phyloP scores from a whole-genome alignment of 164 flowering plant species.

The Euptelea pleiosperma region DNA sequence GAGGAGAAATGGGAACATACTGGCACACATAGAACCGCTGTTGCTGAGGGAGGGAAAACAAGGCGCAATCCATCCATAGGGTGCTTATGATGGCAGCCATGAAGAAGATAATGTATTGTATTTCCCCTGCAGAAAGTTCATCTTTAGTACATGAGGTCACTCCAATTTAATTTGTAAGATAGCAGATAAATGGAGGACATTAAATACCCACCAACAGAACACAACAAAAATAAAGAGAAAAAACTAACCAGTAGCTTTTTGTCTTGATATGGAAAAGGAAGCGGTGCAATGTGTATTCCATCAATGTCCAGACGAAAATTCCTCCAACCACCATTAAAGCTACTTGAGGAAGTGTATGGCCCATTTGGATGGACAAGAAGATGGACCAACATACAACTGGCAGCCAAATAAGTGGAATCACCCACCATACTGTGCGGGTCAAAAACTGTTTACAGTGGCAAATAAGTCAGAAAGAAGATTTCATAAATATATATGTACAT shows the following conservation, averaged over 20 bases:
- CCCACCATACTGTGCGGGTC: slow-evolving; percentile 86
- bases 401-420: slow-evolving; percentile 70
- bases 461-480: slow-evolving; percentile 13
- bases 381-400: slow-evolving; percentile 53
- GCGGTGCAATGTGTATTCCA: slow-evolving; percentile 82
- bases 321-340: slow-evolving; percentile 47
- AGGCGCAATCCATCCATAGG: slow-evolving; percentile 95
- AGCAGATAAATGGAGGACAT: no score
- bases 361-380: slow-evolving; percentile 49
- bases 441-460: slow-evolving; percentile 47
- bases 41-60: slow-evolving; percentile 91
- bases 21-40: slow-evolving; percentile 66
- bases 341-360: slow-evolving; percentile 40
- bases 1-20: slow-evolving; percentile 35
- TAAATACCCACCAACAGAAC: no score
- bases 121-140: slow-evolving; percentile 57
- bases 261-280: slow-evolving; percentile 93
- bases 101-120: slow-evolving; percentile 89
- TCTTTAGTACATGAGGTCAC: no score
- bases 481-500: no score
- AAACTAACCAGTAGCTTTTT: slow-evolving; percentile 70
- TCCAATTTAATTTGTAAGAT: no score
- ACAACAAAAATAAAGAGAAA: slow-evolving; percentile 2
- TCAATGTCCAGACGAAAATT: slow-evolving; percentile 67
- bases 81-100: slow-evolving; percentile 98